Base-by-base conservation (phyloP, 2,329 filamentous ascomycete species). In the Xylariaceae sp. region DNA sequence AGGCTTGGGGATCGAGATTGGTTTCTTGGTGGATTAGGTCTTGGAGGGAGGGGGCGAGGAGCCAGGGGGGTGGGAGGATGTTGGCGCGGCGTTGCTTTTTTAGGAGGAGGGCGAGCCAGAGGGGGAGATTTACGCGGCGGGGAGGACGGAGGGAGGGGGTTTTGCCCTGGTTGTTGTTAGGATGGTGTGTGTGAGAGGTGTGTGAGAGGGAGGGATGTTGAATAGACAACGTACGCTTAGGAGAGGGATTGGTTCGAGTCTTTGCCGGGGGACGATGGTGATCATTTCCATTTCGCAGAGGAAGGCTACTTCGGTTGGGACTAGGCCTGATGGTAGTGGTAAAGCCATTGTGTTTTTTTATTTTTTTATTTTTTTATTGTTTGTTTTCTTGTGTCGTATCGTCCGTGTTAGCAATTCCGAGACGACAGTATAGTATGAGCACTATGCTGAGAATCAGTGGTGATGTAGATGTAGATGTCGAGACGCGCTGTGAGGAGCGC, bases 261-360 rank as follows among this genome's bases (percentile, higher is more conserved):
- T 83, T 71, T 97, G 91, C 51, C 94, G 88, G 37, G 94, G 94
- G 48, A 97, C 84, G 27, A 99, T 82, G 0, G 91, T 96, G 53
- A 99, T 88, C 66, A 90, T 83, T 75, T 97, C 92, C 91, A 96
- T 97, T 75, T 99, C 94, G 72, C 91, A 96, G 31, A 97, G 77
- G 68, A 97, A 99, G 49, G 91, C 88, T 45, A 95, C 88, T 74
- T 99, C 94, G 60, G 88, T 79, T 56, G 94, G 90, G 64, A 88
- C 87, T 44, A 96, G 80, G 71, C 86, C 74, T 1, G 66, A 59
- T 9, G 65, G 64, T 31, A 68, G 51, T 31, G 67, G 65, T 30
- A 69, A 65, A 32, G 68, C 68, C 68, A 70, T 58, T 45, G n/a
- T 42, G 26, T 27, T 19, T 19, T 19, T 19, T 19, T 19, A 2